Percentiles rank a stretch among this genome's conserved stretches.
Conservation (phyloP, 306 rosid species). For the Castanea sativa region DNA sequence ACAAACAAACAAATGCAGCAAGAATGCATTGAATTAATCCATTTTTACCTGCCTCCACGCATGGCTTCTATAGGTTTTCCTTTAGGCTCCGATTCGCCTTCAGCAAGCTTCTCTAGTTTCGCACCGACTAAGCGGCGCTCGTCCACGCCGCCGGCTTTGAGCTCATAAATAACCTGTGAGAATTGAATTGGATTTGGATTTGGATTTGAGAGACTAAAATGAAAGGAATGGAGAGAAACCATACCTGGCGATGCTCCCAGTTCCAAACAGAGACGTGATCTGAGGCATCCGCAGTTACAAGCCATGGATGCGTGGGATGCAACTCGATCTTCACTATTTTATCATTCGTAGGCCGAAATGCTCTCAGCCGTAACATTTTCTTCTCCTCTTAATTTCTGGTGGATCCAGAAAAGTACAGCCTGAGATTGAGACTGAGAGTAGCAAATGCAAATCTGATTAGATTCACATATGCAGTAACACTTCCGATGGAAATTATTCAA, state of each 20-base stretch:
- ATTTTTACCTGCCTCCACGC: constrained; percentile 91
- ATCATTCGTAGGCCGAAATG: constrained; percentile 78
- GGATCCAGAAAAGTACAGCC: no score
- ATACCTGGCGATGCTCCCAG: constrained; percentile 97
- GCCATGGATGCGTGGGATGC: constrained; percentile 99
- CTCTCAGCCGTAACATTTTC: constrained; percentile 80
- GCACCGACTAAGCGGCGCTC: constrained; percentile 95
- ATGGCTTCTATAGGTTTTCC: constrained; percentile 96
- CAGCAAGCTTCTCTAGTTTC: constrained; percentile 97
- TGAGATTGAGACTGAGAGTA: no score
- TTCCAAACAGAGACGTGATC: constrained; percentile 99
- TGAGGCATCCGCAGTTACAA: constrained; percentile 94
- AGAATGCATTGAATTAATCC: no score
- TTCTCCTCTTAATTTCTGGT: not conserved
- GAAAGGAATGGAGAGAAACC: no score
- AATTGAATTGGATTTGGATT: not conserved
- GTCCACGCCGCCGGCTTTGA: constrained; percentile 98
- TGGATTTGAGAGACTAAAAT: not conserved
- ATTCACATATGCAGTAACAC: no score
- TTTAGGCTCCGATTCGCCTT: constrained; percentile 87
- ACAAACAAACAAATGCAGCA: constrained; percentile 5
- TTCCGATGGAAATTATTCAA: no score
- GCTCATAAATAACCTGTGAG: constrained; percentile 80
- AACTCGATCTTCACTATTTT: constrained; percentile 93
- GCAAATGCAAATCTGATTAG: no score